Percentiles rank a stretch among this genome's conserved stretches.
These are phyloP conservation scores for Picea glauca DNA, from an alignment of 75 land plant genomes.

Conservation along the genomic window DNA sequence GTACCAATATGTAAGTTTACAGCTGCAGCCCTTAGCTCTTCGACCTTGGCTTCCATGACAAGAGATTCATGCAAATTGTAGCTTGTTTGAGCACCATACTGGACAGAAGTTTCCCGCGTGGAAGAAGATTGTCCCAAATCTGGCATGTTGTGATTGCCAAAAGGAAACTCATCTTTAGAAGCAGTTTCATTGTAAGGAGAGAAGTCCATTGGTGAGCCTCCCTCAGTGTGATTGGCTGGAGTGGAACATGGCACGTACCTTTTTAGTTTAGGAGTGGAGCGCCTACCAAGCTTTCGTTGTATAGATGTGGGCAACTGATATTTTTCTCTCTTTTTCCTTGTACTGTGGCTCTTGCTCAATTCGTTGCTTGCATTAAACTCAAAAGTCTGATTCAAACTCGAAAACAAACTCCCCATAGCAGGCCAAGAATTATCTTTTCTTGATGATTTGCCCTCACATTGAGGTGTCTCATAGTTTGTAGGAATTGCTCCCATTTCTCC, in stretches of 20 bases:
- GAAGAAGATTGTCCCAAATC: slow-evolving; percentile 31
- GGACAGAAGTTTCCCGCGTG: slow-evolving; percentile 28
- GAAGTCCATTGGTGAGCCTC: slow-evolving; percentile 78
- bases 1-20: slow-evolving; percentile 29
- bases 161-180: slow-evolving; percentile 4
- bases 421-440: slow-evolving; percentile 8
- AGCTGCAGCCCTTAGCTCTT: slow-evolving; percentile 38
- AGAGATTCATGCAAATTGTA: slow-evolving; percentile 7
- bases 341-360: background rate
- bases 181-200: slow-evolving; percentile 63
- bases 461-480: background rate
- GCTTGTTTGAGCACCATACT: slow-evolving; percentile 9
- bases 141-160: background rate
- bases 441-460: slow-evolving; percentile 18
- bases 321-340: slow-evolving; percentile 36
- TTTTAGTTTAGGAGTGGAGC: slow-evolving; percentile 20
- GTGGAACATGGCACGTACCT: slow-evolving; percentile 22
- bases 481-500: slow-evolving; percentile 4
- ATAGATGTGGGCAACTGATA: slow-evolving; percentile 10
- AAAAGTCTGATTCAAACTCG: slow-evolving; percentile 13
- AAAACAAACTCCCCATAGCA: slow-evolving; percentile 7
- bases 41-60: slow-evolving; percentile 28
- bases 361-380: slow-evolving; percentile 42
- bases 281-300: slow-evolving; percentile 19
- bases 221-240: slow-evolving; percentile 22